Evolutionary conservation across 2,329 filamentous ascomycete species (phyloP).

Genomic region (Arthrinium phaeospermum): DNA sequence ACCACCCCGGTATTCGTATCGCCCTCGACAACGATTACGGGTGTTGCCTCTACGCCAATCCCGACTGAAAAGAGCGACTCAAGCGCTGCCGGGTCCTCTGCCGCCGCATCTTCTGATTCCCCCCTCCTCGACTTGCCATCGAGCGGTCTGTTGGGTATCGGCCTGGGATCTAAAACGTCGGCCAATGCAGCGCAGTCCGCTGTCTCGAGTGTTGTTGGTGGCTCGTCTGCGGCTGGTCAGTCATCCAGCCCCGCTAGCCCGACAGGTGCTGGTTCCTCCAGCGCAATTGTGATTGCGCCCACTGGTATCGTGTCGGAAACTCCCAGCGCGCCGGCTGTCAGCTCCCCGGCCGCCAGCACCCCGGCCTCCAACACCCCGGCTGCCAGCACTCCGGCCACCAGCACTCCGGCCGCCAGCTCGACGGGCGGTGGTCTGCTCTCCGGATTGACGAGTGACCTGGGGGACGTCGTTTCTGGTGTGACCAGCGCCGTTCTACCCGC

Average conservation of each 20-base stretch:
- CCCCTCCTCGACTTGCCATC: not conserved
- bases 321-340: not conserved
- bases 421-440: not conserved
- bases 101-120: not conserved
- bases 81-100: not conserved
- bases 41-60: not conserved
- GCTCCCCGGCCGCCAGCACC: not conserved
- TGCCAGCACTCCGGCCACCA: not conserved
- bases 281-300: not conserved
- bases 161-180: not conserved
- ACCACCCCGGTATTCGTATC: constrained; percentile 18
- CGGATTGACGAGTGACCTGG: constrained; percentile 1
- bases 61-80: not conserved
- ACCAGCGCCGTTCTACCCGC: constrained; percentile 19
- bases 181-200: not conserved
- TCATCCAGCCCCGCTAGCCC: constrained; percentile 6
- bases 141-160: constrained; percentile 2
- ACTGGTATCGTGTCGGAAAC: constrained; percentile 1
- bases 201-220: not conserved
- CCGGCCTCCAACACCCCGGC: not conserved
- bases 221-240: constrained; percentile 19
- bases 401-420: not conserved
- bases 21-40: constrained; percentile 25
- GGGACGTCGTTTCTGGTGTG: constrained; percentile 20
- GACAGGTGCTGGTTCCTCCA: not conserved